phyloP scores from a whole-genome alignment of 495 filamentous ascomycete species.

The Bacidia gigantensis region DNA sequence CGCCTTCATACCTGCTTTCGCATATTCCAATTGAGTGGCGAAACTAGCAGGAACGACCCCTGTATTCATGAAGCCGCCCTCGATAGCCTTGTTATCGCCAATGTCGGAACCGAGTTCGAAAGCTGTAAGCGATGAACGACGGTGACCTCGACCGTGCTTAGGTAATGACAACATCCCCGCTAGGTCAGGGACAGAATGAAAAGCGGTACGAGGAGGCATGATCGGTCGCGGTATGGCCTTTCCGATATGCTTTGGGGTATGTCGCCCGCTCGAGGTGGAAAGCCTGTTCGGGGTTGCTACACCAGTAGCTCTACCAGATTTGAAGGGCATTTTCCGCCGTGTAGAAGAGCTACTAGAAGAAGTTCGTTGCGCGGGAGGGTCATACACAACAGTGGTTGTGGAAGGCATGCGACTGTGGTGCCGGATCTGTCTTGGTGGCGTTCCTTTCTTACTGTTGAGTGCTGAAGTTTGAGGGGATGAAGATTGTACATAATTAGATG shows the following conservation, averaged over 20 bases:
- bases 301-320: constrained; percentile 35
- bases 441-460: constrained; percentile 16
- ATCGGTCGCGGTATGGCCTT: constrained; percentile 28
- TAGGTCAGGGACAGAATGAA: constrained; percentile 41
- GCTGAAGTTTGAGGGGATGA: constrained; percentile 5
- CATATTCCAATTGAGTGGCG: constrained; percentile 64
- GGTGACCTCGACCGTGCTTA: constrained; percentile 23
- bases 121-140: constrained; percentile 40
- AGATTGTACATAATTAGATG: constrained; percentile 12
- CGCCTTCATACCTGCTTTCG: constrained; percentile 36
- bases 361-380: constrained; percentile 28
- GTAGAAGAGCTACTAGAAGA: constrained; percentile 24
- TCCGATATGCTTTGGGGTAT: constrained; percentile 35
- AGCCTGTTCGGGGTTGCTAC: constrained; percentile 24
- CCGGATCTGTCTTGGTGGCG: constrained; percentile 22
- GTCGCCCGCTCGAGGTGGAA: constrained; percentile 24
- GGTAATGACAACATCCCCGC: constrained; percentile 27
- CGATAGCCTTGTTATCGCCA: constrained; percentile 51
- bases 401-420: constrained; percentile 52
- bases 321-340: constrained; percentile 28
- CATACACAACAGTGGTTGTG: constrained; percentile 66
- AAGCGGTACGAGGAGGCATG: constrained; percentile 33
- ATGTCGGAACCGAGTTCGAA: constrained; percentile 60
- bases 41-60: constrained; percentile 60
- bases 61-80: constrained; percentile 25